A percentile compares a stretch with the other conserved stretches of the same genome.
Evolutionary conservation across 352 stramenopile genomes (phyloP).

Genomic region (Phytophthora idaei): DNA sequence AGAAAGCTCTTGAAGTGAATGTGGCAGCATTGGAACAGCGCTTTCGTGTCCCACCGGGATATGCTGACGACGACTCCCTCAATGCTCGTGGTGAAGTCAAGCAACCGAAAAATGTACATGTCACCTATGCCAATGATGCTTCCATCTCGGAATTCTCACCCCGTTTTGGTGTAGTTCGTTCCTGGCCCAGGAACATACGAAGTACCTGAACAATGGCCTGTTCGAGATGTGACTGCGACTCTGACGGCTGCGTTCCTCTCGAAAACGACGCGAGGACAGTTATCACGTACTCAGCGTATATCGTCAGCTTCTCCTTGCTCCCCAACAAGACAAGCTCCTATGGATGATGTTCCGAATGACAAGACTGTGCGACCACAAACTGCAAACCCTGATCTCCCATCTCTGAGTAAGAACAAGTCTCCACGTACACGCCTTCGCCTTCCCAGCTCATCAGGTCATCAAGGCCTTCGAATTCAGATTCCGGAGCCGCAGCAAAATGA

Average conservation of each 20-base stretch:
- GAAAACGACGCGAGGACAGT: constrained; percentile 13
- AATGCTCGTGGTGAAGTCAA: constrained; percentile 35
- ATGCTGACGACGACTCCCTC: constrained; percentile 46
- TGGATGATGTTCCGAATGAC: constrained; percentile 1
- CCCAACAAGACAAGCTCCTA: background rate
- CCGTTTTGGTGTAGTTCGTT: constrained; percentile 23
- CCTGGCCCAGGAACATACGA: constrained; percentile 68
- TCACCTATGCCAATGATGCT: background rate
- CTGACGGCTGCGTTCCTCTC: constrained; percentile 44
- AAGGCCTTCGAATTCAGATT: constrained; percentile 3
- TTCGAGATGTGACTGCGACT: constrained; percentile 19
- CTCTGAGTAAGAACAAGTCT: constrained; percentile 7
- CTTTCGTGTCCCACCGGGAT: constrained; percentile 59
- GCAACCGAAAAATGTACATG: constrained; percentile 32
- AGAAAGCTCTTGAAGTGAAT: constrained; percentile 65
- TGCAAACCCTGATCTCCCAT: background rate
- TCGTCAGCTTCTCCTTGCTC: constrained; percentile 13
- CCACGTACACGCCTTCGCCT: constrained; percentile 23
- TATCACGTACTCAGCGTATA: background rate
- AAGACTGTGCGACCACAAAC: constrained; percentile 7
- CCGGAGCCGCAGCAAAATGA: constrained; percentile 17
- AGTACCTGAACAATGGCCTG: constrained; percentile 32
- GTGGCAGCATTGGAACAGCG: constrained; percentile 53
- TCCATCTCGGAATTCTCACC: background rate
- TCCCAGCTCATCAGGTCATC: constrained; percentile 11